Evolutionary conservation across 1,284 basidiomycete species (phyloP).

Genomic region (Cryptococcus amylolentus): DNA sequence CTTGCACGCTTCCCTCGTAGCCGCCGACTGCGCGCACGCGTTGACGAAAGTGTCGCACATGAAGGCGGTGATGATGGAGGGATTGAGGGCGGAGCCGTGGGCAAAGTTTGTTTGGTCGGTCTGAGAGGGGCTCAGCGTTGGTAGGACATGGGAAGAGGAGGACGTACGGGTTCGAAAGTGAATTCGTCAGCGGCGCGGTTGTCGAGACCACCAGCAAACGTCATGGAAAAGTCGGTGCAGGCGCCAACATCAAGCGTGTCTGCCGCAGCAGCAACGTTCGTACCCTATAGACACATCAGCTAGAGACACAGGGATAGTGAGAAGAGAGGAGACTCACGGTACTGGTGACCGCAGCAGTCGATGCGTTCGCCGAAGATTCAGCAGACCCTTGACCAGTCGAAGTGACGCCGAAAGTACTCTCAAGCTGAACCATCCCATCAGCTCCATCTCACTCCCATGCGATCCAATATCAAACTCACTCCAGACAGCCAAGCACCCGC

Average conservation of each 20-base stretch:
- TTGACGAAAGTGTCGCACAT: constrained; percentile 46
- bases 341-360: too few relatives aligned
- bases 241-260: constrained; percentile 19
- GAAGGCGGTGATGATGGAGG: constrained; percentile 55
- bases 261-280: background rate
- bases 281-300: too few relatives aligned
- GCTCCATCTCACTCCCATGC: background rate
- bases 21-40: constrained; percentile 33
- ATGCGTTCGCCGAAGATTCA: too few relatives aligned
- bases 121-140: too few relatives aligned
- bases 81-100: constrained; percentile 52
- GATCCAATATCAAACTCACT: constrained; percentile 8
- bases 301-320: too few relatives aligned
- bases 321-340: too few relatives aligned
- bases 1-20: constrained; percentile 23
- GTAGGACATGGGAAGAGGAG: too few relatives aligned
- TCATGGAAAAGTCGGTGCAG: constrained; percentile 52
- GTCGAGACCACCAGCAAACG: constrained; percentile 61
- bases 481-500: constrained; percentile 38
- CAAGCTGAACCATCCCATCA: constrained; percentile 12
- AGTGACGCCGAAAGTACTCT: constrained; percentile 21
- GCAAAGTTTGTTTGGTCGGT: constrained; percentile 26
- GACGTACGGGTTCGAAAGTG: constrained; percentile 23
- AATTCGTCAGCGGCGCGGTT: constrained; percentile 56
- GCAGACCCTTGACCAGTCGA: too few relatives aligned